Evolutionary conservation across 1,139 yeast genomes (phyloP).

Genomic region (Geotrichum fermentans): DNA sequence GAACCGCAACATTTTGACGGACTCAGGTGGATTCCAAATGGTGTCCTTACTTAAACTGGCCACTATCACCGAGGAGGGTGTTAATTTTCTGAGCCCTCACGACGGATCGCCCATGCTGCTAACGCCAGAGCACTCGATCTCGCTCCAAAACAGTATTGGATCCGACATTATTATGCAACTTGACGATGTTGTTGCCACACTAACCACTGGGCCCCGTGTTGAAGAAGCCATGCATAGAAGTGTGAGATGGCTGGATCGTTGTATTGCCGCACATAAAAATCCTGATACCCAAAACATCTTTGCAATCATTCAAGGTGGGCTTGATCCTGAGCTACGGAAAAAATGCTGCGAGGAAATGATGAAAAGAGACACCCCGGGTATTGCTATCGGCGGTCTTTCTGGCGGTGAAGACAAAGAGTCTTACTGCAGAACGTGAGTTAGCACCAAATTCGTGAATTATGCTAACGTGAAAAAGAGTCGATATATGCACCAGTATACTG

Average conservation of each 20-base stretch:
- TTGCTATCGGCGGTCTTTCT: constrained; percentile 45
- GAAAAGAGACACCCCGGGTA: constrained; percentile 44
- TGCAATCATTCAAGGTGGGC: constrained; percentile 46
- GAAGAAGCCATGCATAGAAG: constrained; percentile 45
- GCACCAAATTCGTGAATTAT: constrained; percentile 6
- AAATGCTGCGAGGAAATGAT: constrained; percentile 43
- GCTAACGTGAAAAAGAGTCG: constrained; percentile 26
- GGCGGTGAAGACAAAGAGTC: constrained; percentile 44
- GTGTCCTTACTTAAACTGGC: constrained; percentile 45
- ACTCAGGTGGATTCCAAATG: constrained; percentile 46
- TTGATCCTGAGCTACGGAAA: constrained; percentile 39
- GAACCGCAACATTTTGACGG: constrained; percentile 43
- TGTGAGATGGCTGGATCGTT: constrained; percentile 44
- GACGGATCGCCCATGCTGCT: constrained; percentile 45
- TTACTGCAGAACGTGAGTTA: constrained; percentile 36
- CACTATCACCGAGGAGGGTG: constrained; percentile 45
- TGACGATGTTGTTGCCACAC: constrained; percentile 44
- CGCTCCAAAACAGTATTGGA: constrained; percentile 43
- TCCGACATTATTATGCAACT: constrained; percentile 46
- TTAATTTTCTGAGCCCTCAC: constrained; percentile 43
- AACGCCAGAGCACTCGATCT: constrained; percentile 46
- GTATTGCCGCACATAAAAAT: constrained; percentile 43
- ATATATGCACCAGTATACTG: constrained; percentile 40
- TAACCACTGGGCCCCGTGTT: constrained; percentile 43
- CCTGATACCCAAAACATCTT: constrained; percentile 43